Percentiles rank a stretch among this genome's conserved stretches.
Conservation (phyloP, 73 alveolate species). For the Tetrahymena elliotti region DNA sequence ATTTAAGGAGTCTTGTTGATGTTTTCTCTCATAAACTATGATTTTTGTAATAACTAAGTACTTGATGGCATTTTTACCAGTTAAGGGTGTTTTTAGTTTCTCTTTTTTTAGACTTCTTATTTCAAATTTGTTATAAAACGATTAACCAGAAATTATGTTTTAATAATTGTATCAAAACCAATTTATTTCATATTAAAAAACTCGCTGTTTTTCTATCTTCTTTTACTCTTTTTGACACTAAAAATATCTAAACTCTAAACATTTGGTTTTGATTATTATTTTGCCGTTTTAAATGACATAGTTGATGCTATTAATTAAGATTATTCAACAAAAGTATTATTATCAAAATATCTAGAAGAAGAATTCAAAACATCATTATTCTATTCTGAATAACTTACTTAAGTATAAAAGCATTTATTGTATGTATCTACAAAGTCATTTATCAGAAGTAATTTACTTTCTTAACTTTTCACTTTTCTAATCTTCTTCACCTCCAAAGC, state of each 20-base stretch:
- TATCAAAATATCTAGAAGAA: background rate
- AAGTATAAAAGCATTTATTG: background rate
- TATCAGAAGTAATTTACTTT: background rate
- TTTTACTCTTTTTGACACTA: background rate
- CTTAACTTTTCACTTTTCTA: background rate
- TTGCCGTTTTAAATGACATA: background rate
- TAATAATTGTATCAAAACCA: background rate
- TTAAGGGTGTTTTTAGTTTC: too few species aligned
- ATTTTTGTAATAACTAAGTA: too few species aligned
- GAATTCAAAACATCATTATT: background rate
- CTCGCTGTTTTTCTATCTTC: background rate
- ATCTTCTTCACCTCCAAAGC: background rate
- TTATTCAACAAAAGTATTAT: background rate
- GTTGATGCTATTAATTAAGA: background rate
- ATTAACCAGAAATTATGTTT: background rate
- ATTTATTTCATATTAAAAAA: too few species aligned
- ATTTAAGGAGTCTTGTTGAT: background rate
- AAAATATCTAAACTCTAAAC: background rate
- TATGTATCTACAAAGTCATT: background rate
- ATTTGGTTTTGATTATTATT: background rate
- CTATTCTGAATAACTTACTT: background rate
- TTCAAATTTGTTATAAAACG: background rate
- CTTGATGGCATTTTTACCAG: background rate
- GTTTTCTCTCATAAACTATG: background rate
- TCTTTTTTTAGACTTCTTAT: background rate